Percentiles rank a stretch among this genome's conserved stretches.
Evolutionary conservation across 2,329 filamentous ascomycete genomes (phyloP).

Genomic region (Acrocalymma vagum): DNA sequence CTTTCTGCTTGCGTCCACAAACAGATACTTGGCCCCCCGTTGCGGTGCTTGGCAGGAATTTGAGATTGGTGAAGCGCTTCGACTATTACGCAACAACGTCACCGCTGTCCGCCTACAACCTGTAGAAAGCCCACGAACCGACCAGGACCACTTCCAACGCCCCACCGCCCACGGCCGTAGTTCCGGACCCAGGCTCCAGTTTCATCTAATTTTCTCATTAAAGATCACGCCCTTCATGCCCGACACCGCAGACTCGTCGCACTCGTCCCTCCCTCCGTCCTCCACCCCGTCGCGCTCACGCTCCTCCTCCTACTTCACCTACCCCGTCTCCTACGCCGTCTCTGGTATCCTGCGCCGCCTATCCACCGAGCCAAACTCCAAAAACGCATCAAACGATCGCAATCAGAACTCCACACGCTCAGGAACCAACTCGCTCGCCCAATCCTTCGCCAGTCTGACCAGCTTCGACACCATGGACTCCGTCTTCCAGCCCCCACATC

Average conservation of each 20-base stretch:
- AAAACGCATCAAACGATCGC: slow-evolving; percentile 13
- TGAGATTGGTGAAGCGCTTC: neutral
- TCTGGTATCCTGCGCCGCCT: slow-evolving; percentile 57
- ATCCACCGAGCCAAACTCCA: slow-evolving; percentile 49
- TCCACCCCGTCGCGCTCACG: slow-evolving; percentile 25
- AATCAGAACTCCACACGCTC: slow-evolving; percentile 17
- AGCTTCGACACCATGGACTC: slow-evolving; percentile 57
- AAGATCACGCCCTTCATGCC: slow-evolving; percentile 37
- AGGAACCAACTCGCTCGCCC: slow-evolving; percentile 25
- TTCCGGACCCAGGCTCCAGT: too few relatives aligned
- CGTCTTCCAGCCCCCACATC: slow-evolving; percentile 68
- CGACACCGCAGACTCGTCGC: slow-evolving; percentile 25
- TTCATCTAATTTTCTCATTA: too few relatives aligned
- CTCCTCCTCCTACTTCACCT: slow-evolving; percentile 56
- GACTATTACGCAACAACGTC: slow-evolving; percentile 21
- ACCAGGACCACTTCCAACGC: too few relatives aligned
- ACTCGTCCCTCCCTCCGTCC: slow-evolving; percentile 15
- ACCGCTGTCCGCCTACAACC: slow-evolving; percentile 25
- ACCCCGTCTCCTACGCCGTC: slow-evolving; percentile 59
- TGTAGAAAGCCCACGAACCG: slow-evolving; percentile 21
- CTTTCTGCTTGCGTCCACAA: too few relatives aligned
- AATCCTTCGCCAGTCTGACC: slow-evolving; percentile 49
- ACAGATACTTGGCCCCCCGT: too few relatives aligned
- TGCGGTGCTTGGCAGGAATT: too few relatives aligned
- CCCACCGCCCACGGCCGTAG: too few relatives aligned